Base-by-base conservation (phyloP, 2,329 filamentous ascomycete species). In the Verticillium albo-atrum region DNA sequence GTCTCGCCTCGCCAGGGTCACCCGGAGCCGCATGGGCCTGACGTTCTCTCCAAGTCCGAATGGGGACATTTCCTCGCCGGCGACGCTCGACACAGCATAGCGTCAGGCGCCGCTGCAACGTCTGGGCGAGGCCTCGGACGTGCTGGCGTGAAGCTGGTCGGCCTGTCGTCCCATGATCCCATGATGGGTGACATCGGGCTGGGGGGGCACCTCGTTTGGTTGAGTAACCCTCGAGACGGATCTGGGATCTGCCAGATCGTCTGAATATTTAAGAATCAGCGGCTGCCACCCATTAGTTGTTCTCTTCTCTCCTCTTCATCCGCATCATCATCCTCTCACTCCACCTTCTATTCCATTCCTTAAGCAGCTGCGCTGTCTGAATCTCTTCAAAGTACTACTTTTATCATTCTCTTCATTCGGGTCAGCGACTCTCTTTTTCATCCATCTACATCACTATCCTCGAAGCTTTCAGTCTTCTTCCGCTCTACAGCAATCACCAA, bases 401-500 rank as follows among this genome's bases (percentile, higher is more conserved):
- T 61, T 30, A 56, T 62, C 61, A 56, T 61, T 61, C 57, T 14
- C 32, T 55, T 51, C 37, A 55, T 52, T 42, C 60, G 58, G 58
- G 56, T 61, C 62, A 51, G 60, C 58, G 61, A 50, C 42, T 63
- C 61, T 55, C 60, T 56, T 56, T 51, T 61, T 59, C 42, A 42
- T 35, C 25, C 17, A 42, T 57, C 47, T 42, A 50, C 20, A 50
- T 4, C 4, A 12, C 42, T 23, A 50, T 50, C 42, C 42, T 50
- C 20, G 42, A 50, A 50, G 42, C 42, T 23, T 50, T 47, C 42
- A 50, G 42, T 23, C 42, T 50, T 50, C 60, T 59, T 25, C 52
- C 32, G 20, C 34, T 28, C 26, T 35, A 37, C 34, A 56, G 35
- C 47, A 23, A 58, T 25, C 34, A 20, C 42, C 23, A 55, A 17